phyloP scores from a whole-genome alignment of 2,329 filamentous ascomycete genomes.

The Sporothrix dimorphospora region DNA sequence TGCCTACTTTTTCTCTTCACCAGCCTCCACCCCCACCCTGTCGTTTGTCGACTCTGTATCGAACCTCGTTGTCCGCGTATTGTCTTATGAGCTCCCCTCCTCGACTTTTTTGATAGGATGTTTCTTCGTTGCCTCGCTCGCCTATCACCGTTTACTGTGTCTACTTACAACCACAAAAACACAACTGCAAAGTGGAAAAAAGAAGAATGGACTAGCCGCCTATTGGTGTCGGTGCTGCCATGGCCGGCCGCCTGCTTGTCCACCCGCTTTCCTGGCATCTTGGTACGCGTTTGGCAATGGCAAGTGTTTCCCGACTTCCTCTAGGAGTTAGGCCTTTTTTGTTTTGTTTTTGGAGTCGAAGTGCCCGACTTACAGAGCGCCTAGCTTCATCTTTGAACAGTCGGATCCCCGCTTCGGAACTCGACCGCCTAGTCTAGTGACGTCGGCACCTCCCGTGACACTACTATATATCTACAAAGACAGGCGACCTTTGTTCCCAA shows the following conservation, averaged over 20 bases:
- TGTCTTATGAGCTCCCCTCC: background rate
- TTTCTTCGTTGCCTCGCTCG: background rate
- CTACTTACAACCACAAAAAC: background rate
- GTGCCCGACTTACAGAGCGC: background rate
- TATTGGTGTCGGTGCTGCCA: background rate
- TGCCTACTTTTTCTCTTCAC: background rate
- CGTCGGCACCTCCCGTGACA: slow-evolving; percentile 11
- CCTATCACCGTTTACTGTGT: background rate
- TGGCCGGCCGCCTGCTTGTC: background rate
- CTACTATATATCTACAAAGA: slow-evolving; percentile 16
- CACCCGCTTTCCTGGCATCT: no score
- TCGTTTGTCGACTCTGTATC: background rate
- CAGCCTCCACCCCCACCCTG: background rate
- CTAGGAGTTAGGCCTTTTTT: background rate
- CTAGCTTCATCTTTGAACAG: background rate
- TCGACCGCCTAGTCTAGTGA: background rate
- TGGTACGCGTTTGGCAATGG: background rate
- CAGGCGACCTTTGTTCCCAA: background rate
- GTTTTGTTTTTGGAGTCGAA: background rate
- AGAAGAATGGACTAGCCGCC: background rate
- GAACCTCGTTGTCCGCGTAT: background rate
- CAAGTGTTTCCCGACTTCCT: background rate
- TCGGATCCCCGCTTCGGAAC: background rate
- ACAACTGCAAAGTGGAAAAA: background rate
- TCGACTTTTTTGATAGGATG: background rate